phyloP scores from a whole-genome alignment of 306 rosid species.

The Quercus ilex region DNA sequence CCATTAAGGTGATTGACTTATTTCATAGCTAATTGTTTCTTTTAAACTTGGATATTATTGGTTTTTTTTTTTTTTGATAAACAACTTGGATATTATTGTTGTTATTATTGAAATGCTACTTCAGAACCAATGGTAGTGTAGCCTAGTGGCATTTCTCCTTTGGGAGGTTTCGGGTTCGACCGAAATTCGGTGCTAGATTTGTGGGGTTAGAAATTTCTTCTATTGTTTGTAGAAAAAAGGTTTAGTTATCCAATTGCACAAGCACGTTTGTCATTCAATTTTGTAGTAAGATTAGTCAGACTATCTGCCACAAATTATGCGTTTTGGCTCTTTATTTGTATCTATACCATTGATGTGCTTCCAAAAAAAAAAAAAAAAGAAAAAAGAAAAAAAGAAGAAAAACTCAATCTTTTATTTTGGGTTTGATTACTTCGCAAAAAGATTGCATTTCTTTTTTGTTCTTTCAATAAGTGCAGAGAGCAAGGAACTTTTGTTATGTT shows the following conservation, averaged over 20 bases:
- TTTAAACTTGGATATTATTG: neutral
- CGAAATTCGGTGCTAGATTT: neutral
- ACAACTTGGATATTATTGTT: neutral
- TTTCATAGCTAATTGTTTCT: neutral
- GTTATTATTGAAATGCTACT: neutral
- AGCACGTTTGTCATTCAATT: neutral
- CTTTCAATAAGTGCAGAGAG: neutral
- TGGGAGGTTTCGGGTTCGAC: neutral
- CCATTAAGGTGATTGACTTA: constrained; percentile 68
- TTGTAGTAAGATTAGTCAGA: neutral
- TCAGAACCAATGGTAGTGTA: neutral
- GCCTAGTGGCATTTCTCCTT: neutral
- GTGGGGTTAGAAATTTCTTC: neutral
- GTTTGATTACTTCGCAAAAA: neutral
- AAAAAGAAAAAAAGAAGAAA: neutral
- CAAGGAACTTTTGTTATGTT: neutral
- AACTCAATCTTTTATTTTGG: neutral
- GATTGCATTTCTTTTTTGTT: neutral
- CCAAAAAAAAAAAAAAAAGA: too few relatives aligned
- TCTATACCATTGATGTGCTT: neutral
- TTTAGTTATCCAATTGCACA: neutral
- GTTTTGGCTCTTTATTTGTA: neutral
- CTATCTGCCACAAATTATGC: neutral
- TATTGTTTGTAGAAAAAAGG: neutral
- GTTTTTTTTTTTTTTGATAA: too few relatives aligned